phyloP scores from a whole-genome alignment of 179 eudicot genomes.

The Beta macrorhiza region DNA sequence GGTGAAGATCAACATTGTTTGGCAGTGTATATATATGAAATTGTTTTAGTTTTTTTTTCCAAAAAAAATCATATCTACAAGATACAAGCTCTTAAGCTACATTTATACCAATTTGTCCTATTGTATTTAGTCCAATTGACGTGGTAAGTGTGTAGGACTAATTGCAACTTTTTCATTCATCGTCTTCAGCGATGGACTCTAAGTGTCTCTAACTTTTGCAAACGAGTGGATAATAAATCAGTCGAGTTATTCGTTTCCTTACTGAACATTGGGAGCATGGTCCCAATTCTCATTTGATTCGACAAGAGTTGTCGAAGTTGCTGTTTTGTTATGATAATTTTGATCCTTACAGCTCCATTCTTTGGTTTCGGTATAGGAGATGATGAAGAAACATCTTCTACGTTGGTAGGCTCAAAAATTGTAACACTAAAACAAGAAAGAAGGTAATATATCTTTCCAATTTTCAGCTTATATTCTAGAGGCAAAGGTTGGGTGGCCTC shows the following conservation, averaged over 20 bases:
- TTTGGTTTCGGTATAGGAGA: not conserved
- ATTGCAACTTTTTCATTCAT: not conserved
- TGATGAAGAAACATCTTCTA: not conserved
- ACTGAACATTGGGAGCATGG: conserved; percentile 17
- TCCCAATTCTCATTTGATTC: conserved; percentile 28
- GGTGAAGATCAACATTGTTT: no score
- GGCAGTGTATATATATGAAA: no score
- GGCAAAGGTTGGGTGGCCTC: conserved; percentile 48
- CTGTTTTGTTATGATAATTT: conserved; percentile 54
- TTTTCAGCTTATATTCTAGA: conserved; percentile 30
- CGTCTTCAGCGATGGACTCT: not conserved
- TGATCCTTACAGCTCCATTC: conserved; percentile 37
- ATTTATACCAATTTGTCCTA: no score
- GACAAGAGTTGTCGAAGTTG: conserved; percentile 46
- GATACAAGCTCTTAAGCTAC: no score
- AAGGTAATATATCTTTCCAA: conserved; percentile 43
- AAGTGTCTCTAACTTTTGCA: not conserved
- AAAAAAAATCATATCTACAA: no score
- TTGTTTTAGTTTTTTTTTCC: no score
- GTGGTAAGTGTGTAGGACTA: not conserved
- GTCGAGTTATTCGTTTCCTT: not conserved
- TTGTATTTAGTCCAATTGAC: not conserved
- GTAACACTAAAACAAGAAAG: conserved; percentile 25
- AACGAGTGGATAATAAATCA: not conserved
- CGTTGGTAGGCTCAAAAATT: not conserved